phyloP scores from a whole-genome alignment of 2,329 filamentous ascomycete species.

The Pestalotiopsis sp. region DNA sequence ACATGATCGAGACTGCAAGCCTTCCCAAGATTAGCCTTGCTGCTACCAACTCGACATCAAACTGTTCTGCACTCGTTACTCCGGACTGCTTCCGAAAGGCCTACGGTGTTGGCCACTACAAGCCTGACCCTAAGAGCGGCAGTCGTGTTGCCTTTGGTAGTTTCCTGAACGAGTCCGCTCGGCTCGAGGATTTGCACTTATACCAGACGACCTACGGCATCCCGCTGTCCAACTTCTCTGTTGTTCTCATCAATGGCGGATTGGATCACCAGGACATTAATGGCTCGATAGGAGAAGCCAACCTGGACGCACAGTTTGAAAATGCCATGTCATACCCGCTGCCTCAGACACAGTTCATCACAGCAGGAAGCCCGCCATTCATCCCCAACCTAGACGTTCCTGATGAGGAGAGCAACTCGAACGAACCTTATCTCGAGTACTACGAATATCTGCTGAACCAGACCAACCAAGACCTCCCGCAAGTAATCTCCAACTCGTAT shows the following conservation, averaged over 20 bases:
- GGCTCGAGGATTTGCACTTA: slow-evolving; percentile 44
- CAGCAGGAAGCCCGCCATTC: slow-evolving; percentile 34
- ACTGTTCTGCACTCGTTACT: slow-evolving; percentile 39
- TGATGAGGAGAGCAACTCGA: slow-evolving; percentile 35
- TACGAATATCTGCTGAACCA: slow-evolving; percentile 51
- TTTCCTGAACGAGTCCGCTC: slow-evolving; percentile 54
- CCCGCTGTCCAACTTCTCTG: slow-evolving; percentile 45
- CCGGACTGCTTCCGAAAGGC: slow-evolving; percentile 49
- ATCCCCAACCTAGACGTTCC: slow-evolving; percentile 24
- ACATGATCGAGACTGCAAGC: not conserved
- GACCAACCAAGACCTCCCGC: slow-evolving; percentile 44
- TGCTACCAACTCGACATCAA: slow-evolving; percentile 14
- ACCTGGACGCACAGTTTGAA: slow-evolving; percentile 33
- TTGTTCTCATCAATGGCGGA: slow-evolving; percentile 41
- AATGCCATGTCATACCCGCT: slow-evolving; percentile 32
- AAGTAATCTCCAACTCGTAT: slow-evolving; percentile 56
- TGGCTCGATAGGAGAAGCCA: slow-evolving; percentile 26
- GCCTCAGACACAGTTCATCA: slow-evolving; percentile 33
- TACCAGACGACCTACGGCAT: slow-evolving; percentile 40
- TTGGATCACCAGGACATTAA: slow-evolving; percentile 37
- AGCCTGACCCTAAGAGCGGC: slow-evolving; percentile 42
- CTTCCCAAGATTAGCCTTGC: not conserved
- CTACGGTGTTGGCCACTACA: slow-evolving; percentile 52
- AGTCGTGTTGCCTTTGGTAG: slow-evolving; percentile 52
- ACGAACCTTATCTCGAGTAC: slow-evolving; percentile 61